These are phyloP conservation scores for Plasmodium billcollinsi DNA, from an alignment of 169 alveolate species.

Conservation along the genomic window DNA sequence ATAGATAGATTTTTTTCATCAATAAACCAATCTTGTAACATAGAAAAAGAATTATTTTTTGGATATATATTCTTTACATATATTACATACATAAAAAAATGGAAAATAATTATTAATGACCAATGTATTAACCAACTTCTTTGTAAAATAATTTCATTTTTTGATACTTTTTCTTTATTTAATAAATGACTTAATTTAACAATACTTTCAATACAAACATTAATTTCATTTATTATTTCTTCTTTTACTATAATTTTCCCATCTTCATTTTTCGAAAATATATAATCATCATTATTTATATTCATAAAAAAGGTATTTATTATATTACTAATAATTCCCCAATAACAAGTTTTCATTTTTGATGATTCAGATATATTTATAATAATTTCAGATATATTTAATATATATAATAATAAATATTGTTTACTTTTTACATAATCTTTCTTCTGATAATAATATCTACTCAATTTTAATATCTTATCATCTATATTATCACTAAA, in stretches of 20 bases:
- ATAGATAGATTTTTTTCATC: constrained; percentile 87
- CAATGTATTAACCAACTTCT: constrained; percentile 88
- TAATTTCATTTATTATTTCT: constrained; percentile 79
- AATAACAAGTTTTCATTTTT: constrained; percentile 83
- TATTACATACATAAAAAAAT: constrained; percentile 81
- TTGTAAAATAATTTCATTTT: constrained; percentile 83
- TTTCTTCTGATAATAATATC: constrained; percentile 82
- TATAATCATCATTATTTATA: constrained; percentile 64
- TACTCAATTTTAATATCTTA: constrained; percentile 81
- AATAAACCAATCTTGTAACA: constrained; percentile 85
- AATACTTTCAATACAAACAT: constrained; percentile 80
- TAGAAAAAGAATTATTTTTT: constrained; percentile 83
- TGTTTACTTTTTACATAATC: constrained; percentile 83
- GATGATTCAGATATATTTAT: constrained; percentile 82
- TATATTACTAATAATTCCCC: constrained; percentile 86
- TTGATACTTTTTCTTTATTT: constrained; percentile 72
- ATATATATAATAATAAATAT: constrained; percentile 81
- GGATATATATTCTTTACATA: constrained; percentile 82
- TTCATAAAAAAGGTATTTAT: constrained; percentile 78
- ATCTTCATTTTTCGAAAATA: constrained; percentile 77
- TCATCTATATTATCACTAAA: constrained; percentile 80
- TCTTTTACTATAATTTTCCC: constrained; percentile 77
- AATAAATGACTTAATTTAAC: constrained; percentile 81
- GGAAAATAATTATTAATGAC: constrained; percentile 85
- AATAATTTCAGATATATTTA: constrained; percentile 83